phyloP scores from a whole-genome alignment of 2,329 filamentous ascomycete species.

The Diaporthe sp. region DNA sequence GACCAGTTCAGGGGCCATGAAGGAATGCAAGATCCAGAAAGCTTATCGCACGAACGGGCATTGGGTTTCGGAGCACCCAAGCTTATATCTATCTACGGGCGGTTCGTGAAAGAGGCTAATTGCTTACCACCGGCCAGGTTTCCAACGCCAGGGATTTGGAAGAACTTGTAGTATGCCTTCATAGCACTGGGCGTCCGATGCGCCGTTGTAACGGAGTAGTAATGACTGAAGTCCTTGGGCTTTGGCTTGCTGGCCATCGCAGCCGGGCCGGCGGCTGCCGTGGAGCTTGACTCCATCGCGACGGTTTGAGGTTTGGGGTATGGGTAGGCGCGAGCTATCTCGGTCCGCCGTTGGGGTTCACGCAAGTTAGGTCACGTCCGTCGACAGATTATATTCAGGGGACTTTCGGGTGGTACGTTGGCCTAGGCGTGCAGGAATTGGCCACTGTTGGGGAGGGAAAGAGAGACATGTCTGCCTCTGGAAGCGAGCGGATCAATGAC shows the following conservation, averaged over 20 bases:
- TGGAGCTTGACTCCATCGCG: slow-evolving; percentile 37
- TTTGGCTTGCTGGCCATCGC: slow-evolving; percentile 49
- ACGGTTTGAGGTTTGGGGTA: not conserved
- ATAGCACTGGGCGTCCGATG: slow-evolving; percentile 75
- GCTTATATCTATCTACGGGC: not conserved
- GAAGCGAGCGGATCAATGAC: slow-evolving; percentile 21
- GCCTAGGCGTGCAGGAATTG: not conserved
- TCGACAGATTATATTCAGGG: not conserved
- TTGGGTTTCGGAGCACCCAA: slow-evolving; percentile 4
- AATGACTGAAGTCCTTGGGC: slow-evolving; percentile 84
- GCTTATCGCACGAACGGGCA: slow-evolving; percentile 7
- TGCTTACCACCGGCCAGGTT: slow-evolving; percentile 73
- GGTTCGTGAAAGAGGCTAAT: slow-evolving; percentile 5
- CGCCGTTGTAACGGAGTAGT: slow-evolving; percentile 79
- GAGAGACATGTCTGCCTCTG: not conserved
- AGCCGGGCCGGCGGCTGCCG: slow-evolving; percentile 38
- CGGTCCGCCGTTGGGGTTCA: not conserved
- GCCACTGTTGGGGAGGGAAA: not conserved
- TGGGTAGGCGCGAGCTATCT: not conserved
- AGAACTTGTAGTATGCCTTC: slow-evolving; percentile 91
- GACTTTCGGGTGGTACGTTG: not conserved
- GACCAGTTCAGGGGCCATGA: not conserved
- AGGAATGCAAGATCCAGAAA: not conserved
- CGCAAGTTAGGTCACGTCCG: not conserved
- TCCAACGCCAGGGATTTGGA: slow-evolving; percentile 72